Conservation (phyloP, 2,329 filamentous ascomycete species). For the Trichophyton schoenleinii region DNA sequence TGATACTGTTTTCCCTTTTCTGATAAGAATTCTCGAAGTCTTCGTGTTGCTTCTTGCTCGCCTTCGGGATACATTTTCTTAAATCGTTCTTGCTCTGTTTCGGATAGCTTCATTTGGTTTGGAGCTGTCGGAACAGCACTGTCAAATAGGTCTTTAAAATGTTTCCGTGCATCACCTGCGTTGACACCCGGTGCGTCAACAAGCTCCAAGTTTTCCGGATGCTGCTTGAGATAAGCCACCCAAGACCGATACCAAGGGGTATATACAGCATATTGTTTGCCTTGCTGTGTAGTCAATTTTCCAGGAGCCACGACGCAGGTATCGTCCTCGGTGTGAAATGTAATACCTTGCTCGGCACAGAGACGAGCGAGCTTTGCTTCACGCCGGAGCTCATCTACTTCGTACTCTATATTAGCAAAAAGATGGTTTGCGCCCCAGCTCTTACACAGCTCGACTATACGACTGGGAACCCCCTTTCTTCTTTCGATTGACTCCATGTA, state of each 20-base stretch:
- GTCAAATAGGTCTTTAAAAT: conserved; percentile 47
- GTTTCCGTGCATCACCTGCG: conserved; percentile 34
- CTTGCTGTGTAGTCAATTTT: conserved; percentile 50
- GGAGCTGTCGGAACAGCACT: conserved; percentile 50
- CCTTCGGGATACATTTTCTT: conserved; percentile 58
- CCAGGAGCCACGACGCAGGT: conserved; percentile 73
- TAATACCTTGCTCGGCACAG: conserved; percentile 51
- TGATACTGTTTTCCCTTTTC: conserved; percentile 52
- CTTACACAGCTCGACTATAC: conserved; percentile 53
- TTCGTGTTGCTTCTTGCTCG: conserved; percentile 54
- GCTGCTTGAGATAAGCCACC: conserved; percentile 58
- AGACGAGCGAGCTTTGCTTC: conserved; percentile 55
- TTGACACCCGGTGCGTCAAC: conserved; percentile 49
- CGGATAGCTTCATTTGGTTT: conserved; percentile 47
- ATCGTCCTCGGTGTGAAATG: conserved; percentile 63
- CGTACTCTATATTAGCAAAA: conserved; percentile 78
- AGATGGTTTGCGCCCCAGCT: conserved; percentile 64
- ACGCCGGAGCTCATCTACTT: conserved; percentile 74
- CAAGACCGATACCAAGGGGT: conserved; percentile 70
- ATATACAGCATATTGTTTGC: conserved; percentile 75
- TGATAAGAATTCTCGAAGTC: conserved; percentile 55
- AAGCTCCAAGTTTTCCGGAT: conserved; percentile 53
- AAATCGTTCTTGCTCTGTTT: conserved; percentile 48
- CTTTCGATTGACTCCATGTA: conserved; percentile 59
- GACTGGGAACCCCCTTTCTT: conserved; percentile 47